Evolutionary conservation across 2,329 filamentous ascomycete species (phyloP).

Genomic region (Chrysoporthe cubensis): DNA sequence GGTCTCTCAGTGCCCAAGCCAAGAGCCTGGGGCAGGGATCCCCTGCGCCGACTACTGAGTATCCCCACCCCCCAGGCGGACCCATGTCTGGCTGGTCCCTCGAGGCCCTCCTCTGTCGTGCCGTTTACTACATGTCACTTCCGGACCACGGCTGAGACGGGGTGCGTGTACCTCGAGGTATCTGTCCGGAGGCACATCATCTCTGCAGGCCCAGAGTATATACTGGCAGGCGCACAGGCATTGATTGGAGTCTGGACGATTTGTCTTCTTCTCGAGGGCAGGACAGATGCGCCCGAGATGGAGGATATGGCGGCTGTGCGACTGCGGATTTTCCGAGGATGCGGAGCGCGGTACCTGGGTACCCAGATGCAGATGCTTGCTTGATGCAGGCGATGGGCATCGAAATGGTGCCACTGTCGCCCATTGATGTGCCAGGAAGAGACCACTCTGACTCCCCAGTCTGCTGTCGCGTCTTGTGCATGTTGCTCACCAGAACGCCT

Average conservation of each 20-base stretch:
- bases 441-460: background rate
- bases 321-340: background rate
- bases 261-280: background rate
- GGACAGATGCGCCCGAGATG: background rate
- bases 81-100: background rate
- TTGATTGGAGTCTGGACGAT: background rate
- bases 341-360: background rate
- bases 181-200: background rate
- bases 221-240: background rate
- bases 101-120: background rate
- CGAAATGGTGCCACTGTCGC: constrained; percentile 11
- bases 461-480: background rate
- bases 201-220: background rate
- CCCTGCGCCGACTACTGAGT: background rate
- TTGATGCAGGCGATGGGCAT: constrained; percentile 6
- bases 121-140: background rate
- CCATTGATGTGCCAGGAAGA: constrained; percentile 2
- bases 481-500: background rate
- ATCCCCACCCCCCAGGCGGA: background rate
- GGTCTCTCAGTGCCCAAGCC: background rate
- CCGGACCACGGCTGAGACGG: background rate
- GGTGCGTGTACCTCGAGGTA: background rate
- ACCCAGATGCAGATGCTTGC: constrained; percentile 4
- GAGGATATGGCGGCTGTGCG: constrained; percentile 8
- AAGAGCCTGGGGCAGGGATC: background rate